Base-by-base conservation (phyloP, 805 yeast genomes). In the Torulaspora indica region DNA sequence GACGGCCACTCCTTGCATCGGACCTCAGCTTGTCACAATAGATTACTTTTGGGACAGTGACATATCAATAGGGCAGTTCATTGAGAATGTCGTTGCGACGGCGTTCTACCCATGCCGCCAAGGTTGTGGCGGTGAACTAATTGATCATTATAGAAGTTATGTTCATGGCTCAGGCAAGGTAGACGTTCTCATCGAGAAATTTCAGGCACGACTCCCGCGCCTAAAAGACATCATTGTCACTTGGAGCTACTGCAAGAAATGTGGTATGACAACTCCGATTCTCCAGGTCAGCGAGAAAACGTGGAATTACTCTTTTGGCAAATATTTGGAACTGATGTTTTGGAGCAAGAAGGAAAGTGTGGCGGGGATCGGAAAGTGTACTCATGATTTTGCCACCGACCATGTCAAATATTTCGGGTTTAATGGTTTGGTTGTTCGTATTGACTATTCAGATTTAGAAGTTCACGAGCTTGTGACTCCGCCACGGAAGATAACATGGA, bases 21-120 rank as follows among this genome's bases (percentile, higher is more conserved):
- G 98, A 0, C 98, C 99, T 0, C 87, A 79, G 43, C 71, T 80
- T n/a, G 79, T 86, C 27, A 78, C 81, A 1, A 82, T 90, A 38
- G 96, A 90, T 49, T 95, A 75, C 58, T 93, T 91, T 60, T 80
- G 95, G 70, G 96, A 88, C 38, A 85, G 82, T 46, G 98, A 95
- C 61, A 82, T 85, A 58, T 82, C 95, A 8, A 66, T 95, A 34
- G 98, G 98, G 0, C 86, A 85, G 55, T 88, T 82, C 53, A 78
- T 93, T 34, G 97, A 95, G 57, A 85, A 82, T 43, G 72, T 81
- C 30, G 82, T 88, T 46, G 69, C 76, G 5, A 82, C 85, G n/a
- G 80, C 87, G 0, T 67, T 73, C 18, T 77, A 73, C 41, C 66
- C 70, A 0, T 93, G 99, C 60, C 73, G 81, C 0, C 96, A 88